phyloP scores from a whole-genome alignment of 805 yeast genomes.

The Suhomyces tanzawaensis region DNA sequence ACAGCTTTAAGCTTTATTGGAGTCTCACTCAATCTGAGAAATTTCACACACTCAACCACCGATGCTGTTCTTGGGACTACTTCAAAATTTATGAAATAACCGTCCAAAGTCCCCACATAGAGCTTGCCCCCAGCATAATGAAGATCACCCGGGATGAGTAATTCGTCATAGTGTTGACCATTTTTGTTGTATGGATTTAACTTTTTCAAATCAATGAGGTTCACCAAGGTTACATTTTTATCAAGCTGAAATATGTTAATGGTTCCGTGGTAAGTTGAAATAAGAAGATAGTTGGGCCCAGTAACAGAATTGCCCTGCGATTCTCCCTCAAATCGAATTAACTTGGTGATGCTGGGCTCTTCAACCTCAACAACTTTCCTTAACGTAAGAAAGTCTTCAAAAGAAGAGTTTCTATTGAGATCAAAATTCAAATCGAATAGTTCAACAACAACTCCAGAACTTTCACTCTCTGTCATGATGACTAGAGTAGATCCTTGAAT shows the following conservation, averaged over 20 bases:
- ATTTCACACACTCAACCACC: slow-evolving; percentile 12
- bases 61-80: not conserved
- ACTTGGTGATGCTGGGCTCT: slow-evolving; percentile 5
- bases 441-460: slow-evolving; percentile 2
- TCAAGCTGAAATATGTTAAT: not conserved
- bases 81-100: slow-evolving; percentile 22
- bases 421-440: slow-evolving; percentile 5
- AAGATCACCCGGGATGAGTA: slow-evolving; percentile 23
- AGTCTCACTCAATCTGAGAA: slow-evolving; percentile 25
- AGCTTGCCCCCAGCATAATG: slow-evolving; percentile 8
- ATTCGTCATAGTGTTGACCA: not conserved
- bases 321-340: slow-evolving; percentile 1
- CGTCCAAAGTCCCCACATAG: slow-evolving; percentile 34
- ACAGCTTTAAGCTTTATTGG: slow-evolving; percentile 20
- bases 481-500: slow-evolving; percentile 9
- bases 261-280: slow-evolving; percentile 1
- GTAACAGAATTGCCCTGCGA: not conserved
- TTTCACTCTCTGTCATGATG: slow-evolving; percentile 14
- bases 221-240: not conserved
- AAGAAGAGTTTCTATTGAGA: slow-evolving; percentile 2
- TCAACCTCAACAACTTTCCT: not conserved
- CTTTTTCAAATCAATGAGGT: not conserved
- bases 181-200: slow-evolving; percentile 7
- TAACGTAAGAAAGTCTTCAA: slow-evolving; percentile 1
- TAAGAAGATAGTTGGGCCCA: not conserved